Percentiles rank a stretch among this genome's conserved stretches.
phyloP scores from a whole-genome alignment of 208 protist genomes.

The Acanthamoeba royreba region DNA sequence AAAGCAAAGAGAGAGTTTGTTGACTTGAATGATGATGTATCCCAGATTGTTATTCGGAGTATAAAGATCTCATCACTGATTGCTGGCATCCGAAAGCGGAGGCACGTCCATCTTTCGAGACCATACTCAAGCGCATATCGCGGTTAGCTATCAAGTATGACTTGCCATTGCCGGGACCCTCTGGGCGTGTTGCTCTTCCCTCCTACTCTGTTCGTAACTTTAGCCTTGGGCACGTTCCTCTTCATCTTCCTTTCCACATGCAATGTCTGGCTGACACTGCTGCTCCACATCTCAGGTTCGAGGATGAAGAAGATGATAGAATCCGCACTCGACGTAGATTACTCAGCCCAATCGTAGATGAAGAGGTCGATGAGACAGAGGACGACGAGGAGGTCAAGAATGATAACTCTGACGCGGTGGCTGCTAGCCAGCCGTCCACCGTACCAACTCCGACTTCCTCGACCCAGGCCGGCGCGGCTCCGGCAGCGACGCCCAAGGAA shows the following conservation, averaged over 20 bases:
- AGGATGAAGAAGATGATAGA: not conserved
- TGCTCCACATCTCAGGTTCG: not conserved
- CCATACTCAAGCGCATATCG: not conserved
- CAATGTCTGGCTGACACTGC: not conserved
- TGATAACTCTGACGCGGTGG: not conserved
- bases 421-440: not conserved
- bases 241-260: too few relatives aligned
- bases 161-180: not conserved
- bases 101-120: not conserved
- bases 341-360: too few relatives aligned
- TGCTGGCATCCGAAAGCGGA: not conserved
- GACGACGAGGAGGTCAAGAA: not conserved
- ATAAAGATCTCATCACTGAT: not conserved
- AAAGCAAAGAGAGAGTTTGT: too few relatives aligned
- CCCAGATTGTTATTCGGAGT: not conserved
- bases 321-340: not conserved
- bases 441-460: not conserved
- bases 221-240: not conserved
- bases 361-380: too few relatives aligned
- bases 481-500: not conserved
- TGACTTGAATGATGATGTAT: too few relatives aligned
- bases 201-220: conserved; percentile 21
- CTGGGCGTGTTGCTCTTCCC: not conserved
- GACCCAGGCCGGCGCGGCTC: too few relatives aligned
- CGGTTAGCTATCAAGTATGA: conserved; percentile 21